These are phyloP conservation scores for Colletotrichum caudatum DNA, from an alignment of 2,329 filamentous ascomycete species.

Conservation along the genomic window DNA sequence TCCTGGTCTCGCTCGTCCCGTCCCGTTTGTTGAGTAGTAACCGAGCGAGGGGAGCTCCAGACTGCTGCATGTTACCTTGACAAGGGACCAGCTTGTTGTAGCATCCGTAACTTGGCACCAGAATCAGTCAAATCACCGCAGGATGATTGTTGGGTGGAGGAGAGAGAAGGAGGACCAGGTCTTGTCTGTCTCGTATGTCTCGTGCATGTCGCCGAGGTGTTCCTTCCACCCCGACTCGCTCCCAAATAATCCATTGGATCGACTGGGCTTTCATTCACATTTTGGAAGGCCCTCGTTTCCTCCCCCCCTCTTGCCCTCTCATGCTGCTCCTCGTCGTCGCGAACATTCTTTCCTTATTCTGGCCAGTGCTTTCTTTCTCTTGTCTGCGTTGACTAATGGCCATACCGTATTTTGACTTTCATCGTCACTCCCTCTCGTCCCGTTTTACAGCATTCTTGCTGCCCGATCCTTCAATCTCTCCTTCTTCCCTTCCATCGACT, in stretches of 20 bases:
- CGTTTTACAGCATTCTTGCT: conserved; percentile 24
- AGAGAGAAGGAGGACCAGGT: background rate
- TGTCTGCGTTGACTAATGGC: conserved; percentile 6
- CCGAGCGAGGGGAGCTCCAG: conserved; percentile 2
- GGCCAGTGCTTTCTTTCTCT: conserved; percentile 33
- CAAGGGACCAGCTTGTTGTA: conserved; percentile 7
- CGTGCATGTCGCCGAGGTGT: conserved; percentile 24
- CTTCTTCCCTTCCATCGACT: background rate
- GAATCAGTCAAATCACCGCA: background rate
- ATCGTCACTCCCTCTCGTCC: conserved; percentile 27
- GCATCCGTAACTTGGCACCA: conserved; percentile 7
- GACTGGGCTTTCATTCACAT: conserved; percentile 5
- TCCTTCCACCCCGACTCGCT: conserved; percentile 11
- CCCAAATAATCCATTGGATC: background rate
- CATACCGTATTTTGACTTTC: conserved; percentile 19
- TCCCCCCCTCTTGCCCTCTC: conserved; percentile 11
- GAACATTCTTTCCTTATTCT: conserved; percentile 20
- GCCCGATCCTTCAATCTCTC: background rate
- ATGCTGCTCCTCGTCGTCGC: background rate
- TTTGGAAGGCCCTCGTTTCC: conserved; percentile 16
- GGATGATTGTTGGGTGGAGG: conserved; percentile 10
- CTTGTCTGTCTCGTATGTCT: background rate
- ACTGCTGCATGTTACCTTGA: background rate
- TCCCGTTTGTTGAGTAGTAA: background rate
- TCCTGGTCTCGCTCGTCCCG: conserved; percentile 4